phyloP scores from a whole-genome alignment of 2,329 filamentous ascomycete species.

The Daldinia sp. region DNA sequence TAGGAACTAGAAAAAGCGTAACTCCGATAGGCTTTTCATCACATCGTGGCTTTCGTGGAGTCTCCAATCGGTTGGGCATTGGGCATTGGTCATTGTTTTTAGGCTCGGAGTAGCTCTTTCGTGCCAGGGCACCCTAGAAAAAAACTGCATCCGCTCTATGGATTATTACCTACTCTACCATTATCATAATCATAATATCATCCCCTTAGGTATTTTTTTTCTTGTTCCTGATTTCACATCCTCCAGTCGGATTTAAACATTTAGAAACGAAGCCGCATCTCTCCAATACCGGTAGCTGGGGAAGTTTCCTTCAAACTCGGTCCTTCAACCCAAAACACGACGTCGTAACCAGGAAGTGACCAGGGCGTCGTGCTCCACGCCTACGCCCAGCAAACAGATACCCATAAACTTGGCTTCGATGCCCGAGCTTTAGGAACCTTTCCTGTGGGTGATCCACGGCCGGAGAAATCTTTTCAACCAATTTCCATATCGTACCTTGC shows the following conservation, averaged over 20 bases:
- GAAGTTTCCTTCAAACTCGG: slow-evolving; percentile 13
- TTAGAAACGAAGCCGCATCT: slow-evolving; percentile 7
- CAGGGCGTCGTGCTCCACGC: slow-evolving; percentile 20
- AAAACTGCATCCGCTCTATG: neutral
- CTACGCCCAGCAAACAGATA: slow-evolving; percentile 17
- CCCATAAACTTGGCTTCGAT: slow-evolving; percentile 23
- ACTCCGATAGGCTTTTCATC: slow-evolving; percentile 11
- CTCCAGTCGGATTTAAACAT: slow-evolving; percentile 9
- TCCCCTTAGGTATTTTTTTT: neutral
- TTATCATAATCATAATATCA: neutral
- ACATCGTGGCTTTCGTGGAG: slow-evolving; percentile 3
- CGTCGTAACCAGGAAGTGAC: slow-evolving; percentile 6
- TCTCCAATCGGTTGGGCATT: slow-evolving; percentile 10
- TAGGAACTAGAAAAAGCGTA: neutral
- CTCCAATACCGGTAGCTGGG: slow-evolving; percentile 12
- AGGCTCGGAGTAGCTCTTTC: neutral
- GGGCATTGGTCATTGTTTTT: slow-evolving; percentile 2
- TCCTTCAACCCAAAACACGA: slow-evolving; percentile 13
- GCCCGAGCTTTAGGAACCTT: slow-evolving; percentile 25
- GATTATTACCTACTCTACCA: neutral
- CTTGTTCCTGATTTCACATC: neutral
- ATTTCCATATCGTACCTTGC: slow-evolving; percentile 39
- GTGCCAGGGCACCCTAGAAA: slow-evolving; percentile 2
- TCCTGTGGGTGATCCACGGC: slow-evolving; percentile 26
- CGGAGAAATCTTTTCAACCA: slow-evolving; percentile 28